Base-by-base conservation (phyloP, 257 asterid genomes). In the Solanum infundibuliforme region DNA sequence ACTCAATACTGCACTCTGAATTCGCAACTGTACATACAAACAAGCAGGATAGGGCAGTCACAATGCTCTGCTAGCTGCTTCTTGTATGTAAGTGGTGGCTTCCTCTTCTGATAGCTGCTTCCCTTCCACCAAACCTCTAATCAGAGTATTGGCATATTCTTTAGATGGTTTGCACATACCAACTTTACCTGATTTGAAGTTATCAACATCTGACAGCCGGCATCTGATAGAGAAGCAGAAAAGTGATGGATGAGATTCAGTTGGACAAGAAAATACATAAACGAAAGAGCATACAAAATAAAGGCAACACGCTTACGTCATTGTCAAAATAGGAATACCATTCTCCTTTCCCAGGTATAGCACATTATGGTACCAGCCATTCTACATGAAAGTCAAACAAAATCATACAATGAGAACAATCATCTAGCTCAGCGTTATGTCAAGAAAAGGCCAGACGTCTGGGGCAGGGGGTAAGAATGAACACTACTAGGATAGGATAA, bases 361-460 rank as follows among this genome's bases (percentile, higher is more conserved):
- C 75, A 95, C 97, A 76, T 96, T 96, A 38, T 90, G 95, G 90
- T 97, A 97, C 99, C 99, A 97, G 87, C 98, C 98, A 68, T 58
- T 87, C 99, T 95, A 92, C 88, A 86, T 71, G 69, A 90, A 83
- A 83, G 71, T 66, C 43, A 31, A 89, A 39, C 84, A 87, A 75
- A 87, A 81, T 46, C 10, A 39, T 21, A 60, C 65, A 6, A 76
- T 86, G n/a, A 83, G 32, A 46, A 68, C 76, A 39, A 72, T 5
- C 25, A 41, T 20, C 14, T 21, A 34, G 60, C 43, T 82, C 83
- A 52, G 65, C 87, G 29, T 32, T 25, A 8, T 71, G 55, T n/a
- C 84, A 41, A 77, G 84, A 32, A 41, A 46, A 16, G 85, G 5
- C 39, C 29, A 81, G 27, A 29, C 7, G 41, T 46, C 18, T 46